A percentile compares a stretch with the other conserved stretches of the same genome.
Conservation (phyloP, 2,329 filamentous ascomycete species). For the Lasiodiplodia citricola region DNA sequence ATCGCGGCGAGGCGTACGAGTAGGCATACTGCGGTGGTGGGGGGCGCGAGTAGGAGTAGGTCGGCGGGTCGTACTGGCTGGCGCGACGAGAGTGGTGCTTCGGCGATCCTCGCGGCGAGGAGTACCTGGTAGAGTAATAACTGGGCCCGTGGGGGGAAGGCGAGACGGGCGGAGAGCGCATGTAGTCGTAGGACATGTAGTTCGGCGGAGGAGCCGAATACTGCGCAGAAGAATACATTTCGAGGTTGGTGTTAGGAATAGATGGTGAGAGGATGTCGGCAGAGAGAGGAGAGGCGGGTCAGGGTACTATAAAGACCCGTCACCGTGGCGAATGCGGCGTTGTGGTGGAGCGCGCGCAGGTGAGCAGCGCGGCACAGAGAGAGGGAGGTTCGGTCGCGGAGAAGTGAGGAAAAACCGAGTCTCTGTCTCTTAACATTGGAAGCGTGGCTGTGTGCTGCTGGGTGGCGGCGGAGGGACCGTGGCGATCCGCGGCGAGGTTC, state of each 20-base stretch:
- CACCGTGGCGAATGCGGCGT: constrained; percentile 41
- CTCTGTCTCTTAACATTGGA: constrained; percentile 25
- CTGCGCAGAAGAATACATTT: constrained; percentile 39
- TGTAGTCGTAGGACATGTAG: constrained; percentile 45
- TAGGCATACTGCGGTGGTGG: constrained; percentile 39
- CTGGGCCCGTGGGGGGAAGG: constrained; percentile 49
- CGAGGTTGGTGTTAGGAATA: constrained; percentile 19
- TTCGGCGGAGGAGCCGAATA: constrained; percentile 43
- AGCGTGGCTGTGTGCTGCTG: constrained; percentile 7
- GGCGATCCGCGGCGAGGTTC: neutral
- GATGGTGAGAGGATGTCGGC: neutral
- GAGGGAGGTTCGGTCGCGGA: constrained; percentile 39
- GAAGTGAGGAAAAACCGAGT: constrained; percentile 35
- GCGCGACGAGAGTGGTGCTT: constrained; percentile 58
- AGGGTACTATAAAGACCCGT: constrained; percentile 34
- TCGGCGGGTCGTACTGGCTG: constrained; percentile 55
- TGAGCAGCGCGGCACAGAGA: constrained; percentile 32
- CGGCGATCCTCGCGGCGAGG: constrained; percentile 51
- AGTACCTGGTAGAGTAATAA: constrained; percentile 62
- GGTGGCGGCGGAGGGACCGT: constrained; percentile 16
- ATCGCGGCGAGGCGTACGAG: constrained; percentile 50
- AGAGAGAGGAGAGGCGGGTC: constrained; percentile 9
- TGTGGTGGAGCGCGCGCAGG: constrained; percentile 29
- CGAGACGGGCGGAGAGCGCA: constrained; percentile 49
- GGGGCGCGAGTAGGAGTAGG: constrained; percentile 51